Evolutionary conservation across 257 asterid species (phyloP).

Genomic region (Pogostemon cablin): DNA sequence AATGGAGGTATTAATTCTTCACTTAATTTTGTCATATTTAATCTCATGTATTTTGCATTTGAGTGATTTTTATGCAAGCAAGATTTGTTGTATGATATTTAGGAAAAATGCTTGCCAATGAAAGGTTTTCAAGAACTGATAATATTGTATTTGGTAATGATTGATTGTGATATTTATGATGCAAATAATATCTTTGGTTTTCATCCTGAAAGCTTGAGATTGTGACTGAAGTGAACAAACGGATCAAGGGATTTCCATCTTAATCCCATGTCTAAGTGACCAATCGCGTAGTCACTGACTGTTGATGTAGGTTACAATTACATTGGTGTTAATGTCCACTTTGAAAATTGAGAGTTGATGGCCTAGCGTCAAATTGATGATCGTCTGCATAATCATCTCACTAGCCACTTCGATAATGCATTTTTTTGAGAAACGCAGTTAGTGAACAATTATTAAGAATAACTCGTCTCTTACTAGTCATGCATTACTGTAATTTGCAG

Average conservation of each 20-base stretch:
- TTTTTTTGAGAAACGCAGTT: not conserved
- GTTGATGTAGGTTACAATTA: not conserved
- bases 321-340: not conserved
- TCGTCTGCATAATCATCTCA: not conserved
- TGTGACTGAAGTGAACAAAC: not conserved
- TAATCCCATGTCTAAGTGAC: not conserved
- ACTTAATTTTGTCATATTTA: conserved; percentile 9
- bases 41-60: conserved; percentile 10
- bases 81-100: conserved; percentile 6
- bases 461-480: not conserved
- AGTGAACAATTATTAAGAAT: not conserved
- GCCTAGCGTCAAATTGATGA: not conserved
- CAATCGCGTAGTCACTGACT: too few species aligned
- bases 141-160: not conserved
- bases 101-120: conserved; percentile 9
- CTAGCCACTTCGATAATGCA: not conserved
- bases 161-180: not conserved
- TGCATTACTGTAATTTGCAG: not conserved
- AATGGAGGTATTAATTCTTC: conserved; percentile 56
- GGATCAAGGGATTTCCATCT: not conserved
- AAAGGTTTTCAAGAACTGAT: conserved; percentile 8
- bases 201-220: conserved; percentile 7
- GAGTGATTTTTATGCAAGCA: conserved; percentile 18
- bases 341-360: conserved; percentile 10
- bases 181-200: not conserved